These are phyloP conservation scores for Quercus ilex DNA, from an alignment of 306 rosid genomes.

Conservation along the genomic window DNA sequence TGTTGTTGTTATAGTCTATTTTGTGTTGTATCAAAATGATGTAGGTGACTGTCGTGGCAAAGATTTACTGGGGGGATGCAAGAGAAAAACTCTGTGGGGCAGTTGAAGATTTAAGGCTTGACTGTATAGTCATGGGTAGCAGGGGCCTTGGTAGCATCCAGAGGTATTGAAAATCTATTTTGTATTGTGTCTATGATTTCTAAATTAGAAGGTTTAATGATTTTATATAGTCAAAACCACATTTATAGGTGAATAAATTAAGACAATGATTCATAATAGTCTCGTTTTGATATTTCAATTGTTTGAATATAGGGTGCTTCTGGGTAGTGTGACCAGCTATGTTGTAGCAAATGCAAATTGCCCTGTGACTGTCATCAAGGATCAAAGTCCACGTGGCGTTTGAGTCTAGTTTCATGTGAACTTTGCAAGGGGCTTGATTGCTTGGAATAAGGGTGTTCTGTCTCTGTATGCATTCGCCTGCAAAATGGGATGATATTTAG, in stretches of 20 bases:
- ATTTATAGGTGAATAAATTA: background rate
- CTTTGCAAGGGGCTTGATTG: background rate
- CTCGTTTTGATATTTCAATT: background rate
- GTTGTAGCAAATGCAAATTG: conserved; percentile 42
- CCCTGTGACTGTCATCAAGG: conserved; percentile 49
- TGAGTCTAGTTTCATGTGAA: conserved; percentile 7
- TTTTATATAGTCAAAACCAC: background rate
- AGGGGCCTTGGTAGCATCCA: conserved; percentile 52
- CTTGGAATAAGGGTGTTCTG: background rate
- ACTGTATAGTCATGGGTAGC: conserved; percentile 53
- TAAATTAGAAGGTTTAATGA: background rate
- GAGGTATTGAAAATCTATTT: conserved; percentile 21
- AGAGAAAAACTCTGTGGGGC: conserved; percentile 44
- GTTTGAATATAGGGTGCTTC: conserved; percentile 37
- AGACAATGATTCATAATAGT: background rate
- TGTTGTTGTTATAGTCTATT: background rate
- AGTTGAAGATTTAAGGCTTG: conserved; percentile 40
- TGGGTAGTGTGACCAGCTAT: conserved; percentile 55
- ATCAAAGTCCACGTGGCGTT: conserved; percentile 14
- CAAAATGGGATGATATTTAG: background rate
- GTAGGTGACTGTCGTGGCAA: conserved; percentile 43
- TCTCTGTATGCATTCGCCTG: background rate
- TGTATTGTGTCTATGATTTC: background rate
- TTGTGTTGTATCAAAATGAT: background rate
- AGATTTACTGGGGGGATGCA: conserved; percentile 56